These are phyloP conservation scores for Whalleya microplaca DNA, from an alignment of 2,329 filamentous ascomycete genomes.

Conservation along the genomic window DNA sequence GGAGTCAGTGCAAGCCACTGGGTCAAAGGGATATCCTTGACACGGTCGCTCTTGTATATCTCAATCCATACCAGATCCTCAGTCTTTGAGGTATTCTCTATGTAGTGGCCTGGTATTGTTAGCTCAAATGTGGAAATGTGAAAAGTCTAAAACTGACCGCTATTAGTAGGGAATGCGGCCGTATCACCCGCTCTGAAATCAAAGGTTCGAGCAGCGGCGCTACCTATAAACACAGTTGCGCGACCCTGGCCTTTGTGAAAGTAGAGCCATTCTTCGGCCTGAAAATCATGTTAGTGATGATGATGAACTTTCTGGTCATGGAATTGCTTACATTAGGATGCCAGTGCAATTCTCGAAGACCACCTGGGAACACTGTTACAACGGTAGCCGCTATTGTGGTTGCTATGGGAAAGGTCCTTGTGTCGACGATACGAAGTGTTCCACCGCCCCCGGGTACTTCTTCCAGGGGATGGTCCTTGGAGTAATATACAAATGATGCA, in stretches of 20 bases:
- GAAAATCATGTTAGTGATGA: background rate
- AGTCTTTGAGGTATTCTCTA: slow-evolving; percentile 64
- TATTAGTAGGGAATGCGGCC: slow-evolving; percentile 69
- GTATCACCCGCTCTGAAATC: slow-evolving; percentile 71
- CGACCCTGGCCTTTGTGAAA: slow-evolving; percentile 66
- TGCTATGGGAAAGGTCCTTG: slow-evolving; percentile 67
- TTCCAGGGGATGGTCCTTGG: slow-evolving; percentile 58
- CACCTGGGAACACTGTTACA: slow-evolving; percentile 65
- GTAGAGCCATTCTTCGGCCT: slow-evolving; percentile 73
- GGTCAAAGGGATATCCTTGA: slow-evolving; percentile 67
- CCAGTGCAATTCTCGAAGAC: slow-evolving; percentile 70
- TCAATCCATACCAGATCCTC: slow-evolving; percentile 71
- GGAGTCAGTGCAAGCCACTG: slow-evolving; percentile 74
- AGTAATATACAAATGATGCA: slow-evolving; percentile 65
- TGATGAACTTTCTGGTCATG: background rate
- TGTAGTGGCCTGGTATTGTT: slow-evolving; percentile 57
- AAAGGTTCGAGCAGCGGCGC: slow-evolving; percentile 64
- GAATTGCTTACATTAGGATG: slow-evolving; percentile 61
- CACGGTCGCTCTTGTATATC: slow-evolving; percentile 69
- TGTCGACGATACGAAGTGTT: slow-evolving; percentile 66
- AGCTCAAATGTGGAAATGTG: background rate
- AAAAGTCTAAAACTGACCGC: slow-evolving; percentile 42
- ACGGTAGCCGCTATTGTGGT: slow-evolving; percentile 69
- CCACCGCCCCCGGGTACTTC: slow-evolving; percentile 65
- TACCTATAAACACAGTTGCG: slow-evolving; percentile 68